phyloP scores from a whole-genome alignment of 176 grass and related monocot genomes.

The Ananas comosus region DNA sequence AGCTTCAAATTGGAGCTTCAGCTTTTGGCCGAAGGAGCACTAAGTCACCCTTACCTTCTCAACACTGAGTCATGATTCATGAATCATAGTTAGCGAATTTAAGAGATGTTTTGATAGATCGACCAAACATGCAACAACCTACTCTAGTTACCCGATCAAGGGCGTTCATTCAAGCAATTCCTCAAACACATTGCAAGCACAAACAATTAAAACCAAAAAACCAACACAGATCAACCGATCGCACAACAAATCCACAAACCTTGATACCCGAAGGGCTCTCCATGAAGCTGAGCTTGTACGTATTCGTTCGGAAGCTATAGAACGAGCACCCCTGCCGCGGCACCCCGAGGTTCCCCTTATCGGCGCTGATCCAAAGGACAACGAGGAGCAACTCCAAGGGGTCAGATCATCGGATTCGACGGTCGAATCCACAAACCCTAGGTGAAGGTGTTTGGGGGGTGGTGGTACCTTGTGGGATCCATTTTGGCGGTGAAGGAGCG shows the following conservation, averaged over 20 bases:
- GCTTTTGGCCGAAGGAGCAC: too few species aligned
- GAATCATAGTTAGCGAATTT: too few species aligned
- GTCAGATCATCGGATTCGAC: not conserved
- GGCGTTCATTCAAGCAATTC: too few species aligned
- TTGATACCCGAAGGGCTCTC: slow-evolving; percentile 92
- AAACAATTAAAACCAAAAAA: slow-evolving; percentile 2
- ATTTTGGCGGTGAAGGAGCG: slow-evolving; percentile 91
- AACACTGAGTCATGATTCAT: too few species aligned
- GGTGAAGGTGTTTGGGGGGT: not conserved
- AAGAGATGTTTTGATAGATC: too few species aligned
- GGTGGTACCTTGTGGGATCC: slow-evolving; percentile 52
- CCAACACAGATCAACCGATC: not conserved
- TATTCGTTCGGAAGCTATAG: slow-evolving; percentile 82
- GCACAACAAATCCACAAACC: slow-evolving; percentile 31
- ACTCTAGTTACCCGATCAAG: too few species aligned
- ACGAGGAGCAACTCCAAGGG: slow-evolving; percentile 3
- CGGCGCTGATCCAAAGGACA: slow-evolving; percentile 32
- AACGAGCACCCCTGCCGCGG: slow-evolving; percentile 85
- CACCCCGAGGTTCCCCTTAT: slow-evolving; percentile 73
- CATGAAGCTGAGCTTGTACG: slow-evolving; percentile 83
- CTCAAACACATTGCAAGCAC: slow-evolving; percentile 3
- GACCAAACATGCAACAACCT: too few species aligned
- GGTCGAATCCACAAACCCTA: not conserved
- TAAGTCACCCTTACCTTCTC: too few species aligned
- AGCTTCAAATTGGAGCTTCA: too few species aligned